Evolutionary conservation across 2,329 filamentous ascomycete genomes (phyloP).

Genomic region (Teratosphaeria pseudoeucalypti): DNA sequence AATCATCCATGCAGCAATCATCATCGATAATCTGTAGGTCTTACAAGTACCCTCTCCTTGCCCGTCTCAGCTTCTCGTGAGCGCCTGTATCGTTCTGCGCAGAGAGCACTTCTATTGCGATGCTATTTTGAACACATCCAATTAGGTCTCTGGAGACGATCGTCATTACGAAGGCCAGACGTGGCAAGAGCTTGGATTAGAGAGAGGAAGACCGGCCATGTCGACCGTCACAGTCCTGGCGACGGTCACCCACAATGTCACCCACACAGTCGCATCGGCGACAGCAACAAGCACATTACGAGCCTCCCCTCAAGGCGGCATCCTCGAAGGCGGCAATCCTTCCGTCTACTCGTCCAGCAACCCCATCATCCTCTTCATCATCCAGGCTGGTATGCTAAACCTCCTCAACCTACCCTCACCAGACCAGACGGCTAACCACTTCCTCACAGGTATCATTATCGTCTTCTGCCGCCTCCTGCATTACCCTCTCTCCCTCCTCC

Average conservation of each 20-base stretch:
- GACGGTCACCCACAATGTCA: slow-evolving; percentile 10
- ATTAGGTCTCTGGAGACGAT: not conserved
- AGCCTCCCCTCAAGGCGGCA: slow-evolving; percentile 51
- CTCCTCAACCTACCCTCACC: not conserved
- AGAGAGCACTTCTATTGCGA: not conserved
- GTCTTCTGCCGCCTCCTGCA: slow-evolving; percentile 65
- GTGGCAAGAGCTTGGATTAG: not conserved
- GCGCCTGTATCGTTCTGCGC: not conserved
- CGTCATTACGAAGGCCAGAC: not conserved
- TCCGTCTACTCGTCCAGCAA: slow-evolving; percentile 58
- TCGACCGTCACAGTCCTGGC: slow-evolving; percentile 13
- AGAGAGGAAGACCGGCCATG: slow-evolving; percentile 1
- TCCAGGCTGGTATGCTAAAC: slow-evolving; percentile 43
- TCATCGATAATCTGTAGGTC: not conserved
- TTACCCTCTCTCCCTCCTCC: slow-evolving; percentile 64
- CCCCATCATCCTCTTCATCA: slow-evolving; percentile 66
- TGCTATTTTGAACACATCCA: not conserved
- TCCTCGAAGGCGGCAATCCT: slow-evolving; percentile 62
- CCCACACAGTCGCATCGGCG: slow-evolving; percentile 15
- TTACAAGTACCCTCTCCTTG: not conserved
- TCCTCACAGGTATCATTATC: slow-evolving; percentile 51
- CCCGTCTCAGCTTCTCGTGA: not conserved
- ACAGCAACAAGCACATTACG: slow-evolving; percentile 21
- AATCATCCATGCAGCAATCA: not conserved
- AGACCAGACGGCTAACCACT: not conserved